Evolutionary conservation across 345 rosid genomes (phyloP), one percentile per base, ranked within the genome.

Genomic region (Eucalyptus erythrocorys): DNA sequence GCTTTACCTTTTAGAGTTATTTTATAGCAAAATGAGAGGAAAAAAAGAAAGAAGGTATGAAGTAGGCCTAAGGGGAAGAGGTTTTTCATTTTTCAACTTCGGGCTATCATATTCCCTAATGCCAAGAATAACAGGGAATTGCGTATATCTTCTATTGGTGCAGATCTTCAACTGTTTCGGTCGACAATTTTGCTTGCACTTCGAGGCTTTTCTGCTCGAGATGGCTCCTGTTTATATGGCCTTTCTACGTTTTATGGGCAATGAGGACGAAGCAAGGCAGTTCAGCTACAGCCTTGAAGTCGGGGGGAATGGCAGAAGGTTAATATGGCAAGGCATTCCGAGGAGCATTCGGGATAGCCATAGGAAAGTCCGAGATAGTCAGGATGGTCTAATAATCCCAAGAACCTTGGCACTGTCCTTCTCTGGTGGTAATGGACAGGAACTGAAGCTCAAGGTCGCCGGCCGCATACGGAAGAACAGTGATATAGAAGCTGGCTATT

Each of bases 181-280:
- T 15, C 40, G 92, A 50, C 93, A 93, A 48, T 94, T 94, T 86
- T 94, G 96, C 89, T 87, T 94, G 89, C 96, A 94, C 86, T 94
- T 94, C n/a, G 96, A 94, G 93, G 94, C 95, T 3, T 93, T 92
- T 89, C 93, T 88, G n/a, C 90, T 94, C 2, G 96, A 94, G 26
- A 89, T n/a, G 80, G 93, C 94, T 24, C 94, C 95, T 5, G 93
- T 93, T 81, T 94, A 93, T 94, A 94, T 94, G 94, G 95, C 95
- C 40, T 93, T 93, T 89, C 90, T 94, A 64, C 93, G 94, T 48
- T 94, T 94, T 92, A 94, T 94, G 96, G 96, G 96, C 13, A 90
- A 87, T 8, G 95, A 93, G 42, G 93, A 92, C 1, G 95, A 93
- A 71, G 93, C 95, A 26, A 88, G 90, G 89, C 91, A 92, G 50